Evolutionary conservation across 805 yeast genomes (phyloP), one percentile per base, ranked within the genome.

Genomic region (Cephaloascus fragrans): DNA sequence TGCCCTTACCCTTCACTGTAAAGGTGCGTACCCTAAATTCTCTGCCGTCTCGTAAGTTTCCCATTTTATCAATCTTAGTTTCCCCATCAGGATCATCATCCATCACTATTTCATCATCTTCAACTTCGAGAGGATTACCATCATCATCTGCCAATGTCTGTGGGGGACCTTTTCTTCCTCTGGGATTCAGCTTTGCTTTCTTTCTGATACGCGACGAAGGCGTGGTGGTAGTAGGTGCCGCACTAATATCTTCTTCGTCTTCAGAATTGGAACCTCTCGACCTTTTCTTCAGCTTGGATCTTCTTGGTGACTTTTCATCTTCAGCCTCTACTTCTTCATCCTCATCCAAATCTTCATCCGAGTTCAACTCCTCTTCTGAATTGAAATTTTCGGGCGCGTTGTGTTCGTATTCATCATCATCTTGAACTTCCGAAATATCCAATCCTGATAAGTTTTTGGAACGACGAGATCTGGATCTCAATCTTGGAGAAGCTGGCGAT

Each of bases 41-140:
- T 46, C 97, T 73, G 15, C 77, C 89, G 3, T 83, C 95, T 34
- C 59, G 54, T 42, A 90, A 64, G 36, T 70, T 68, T 20, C 97
- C 97, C 42, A 70, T 53, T 32, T 55, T 66, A 47, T 76, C 78
- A 31, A 90, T 75, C 56, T 90, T 90, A 6, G 57, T 68, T 43
- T 81, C 84, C 37, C 97, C 97, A 41, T 75, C 76, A 5, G 77
- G 74, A 57, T 90, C 97, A 45, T 73, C 81, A 2, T 82, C 82
- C 14, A 87, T 68, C 5, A 73, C 77, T 35, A 81, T 80, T 64
- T 90, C 97, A 53, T 88, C 96, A 51, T 81, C 73, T 18, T 64
- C 65, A 4, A 89, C 69, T 20, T 69, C 68, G 39, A 77, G 62
- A 14, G 82, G 80, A 41, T 77, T 73, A 2, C 94, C 95, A 19